These are phyloP conservation scores for Saprolegnia parasitica DNA, from an alignment of 352 stramenopile species.

Conservation along the genomic window DNA sequence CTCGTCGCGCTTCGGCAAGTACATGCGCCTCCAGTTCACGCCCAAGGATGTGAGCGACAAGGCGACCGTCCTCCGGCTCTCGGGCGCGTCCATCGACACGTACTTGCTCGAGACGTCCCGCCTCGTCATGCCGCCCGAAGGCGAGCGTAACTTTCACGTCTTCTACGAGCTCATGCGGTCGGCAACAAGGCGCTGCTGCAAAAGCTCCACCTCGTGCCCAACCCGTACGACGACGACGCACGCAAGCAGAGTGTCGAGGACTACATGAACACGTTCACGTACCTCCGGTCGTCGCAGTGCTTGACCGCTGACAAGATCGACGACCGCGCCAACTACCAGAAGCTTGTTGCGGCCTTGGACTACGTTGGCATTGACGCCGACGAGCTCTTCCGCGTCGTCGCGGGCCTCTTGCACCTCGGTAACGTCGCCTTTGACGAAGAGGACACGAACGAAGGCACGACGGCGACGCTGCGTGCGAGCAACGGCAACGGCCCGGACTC, in stretches of 20 bases:
- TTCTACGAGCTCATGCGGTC: conserved; percentile 39
- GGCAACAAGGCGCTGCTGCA: not conserved
- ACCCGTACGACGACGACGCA: conserved; percentile 18
- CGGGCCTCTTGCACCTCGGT: conserved; percentile 40
- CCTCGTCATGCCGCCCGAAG: conserved; percentile 30
- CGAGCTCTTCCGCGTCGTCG: conserved; percentile 34
- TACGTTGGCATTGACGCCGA: conserved; percentile 35
- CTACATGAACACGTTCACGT: conserved; percentile 34
- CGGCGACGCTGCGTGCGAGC: conserved; percentile 11
- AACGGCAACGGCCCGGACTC: too few species aligned
- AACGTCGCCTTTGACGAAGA: conserved; percentile 35
- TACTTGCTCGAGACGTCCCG: conserved; percentile 38
- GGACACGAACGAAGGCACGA: conserved; percentile 27
- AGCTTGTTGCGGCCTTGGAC: conserved; percentile 33
- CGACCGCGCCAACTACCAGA: conserved; percentile 37
- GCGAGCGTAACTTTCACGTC: conserved; percentile 39
- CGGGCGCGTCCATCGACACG: conserved; percentile 57
- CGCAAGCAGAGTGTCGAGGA: too few species aligned
- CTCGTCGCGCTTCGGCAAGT: conserved; percentile 75
- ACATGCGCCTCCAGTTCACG: conserved; percentile 59
- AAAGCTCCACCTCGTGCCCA: conserved; percentile 17
- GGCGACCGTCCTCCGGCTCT: conserved; percentile 47
- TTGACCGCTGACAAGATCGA: conserved; percentile 14
- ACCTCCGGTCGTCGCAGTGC: conserved; percentile 50
- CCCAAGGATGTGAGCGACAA: too few species aligned